A percentile compares a stretch with the other conserved stretches of the same genome.
Evolutionary conservation across 2,329 filamentous ascomycete species (phyloP).

Genomic region (Talaromyces sp.): DNA sequence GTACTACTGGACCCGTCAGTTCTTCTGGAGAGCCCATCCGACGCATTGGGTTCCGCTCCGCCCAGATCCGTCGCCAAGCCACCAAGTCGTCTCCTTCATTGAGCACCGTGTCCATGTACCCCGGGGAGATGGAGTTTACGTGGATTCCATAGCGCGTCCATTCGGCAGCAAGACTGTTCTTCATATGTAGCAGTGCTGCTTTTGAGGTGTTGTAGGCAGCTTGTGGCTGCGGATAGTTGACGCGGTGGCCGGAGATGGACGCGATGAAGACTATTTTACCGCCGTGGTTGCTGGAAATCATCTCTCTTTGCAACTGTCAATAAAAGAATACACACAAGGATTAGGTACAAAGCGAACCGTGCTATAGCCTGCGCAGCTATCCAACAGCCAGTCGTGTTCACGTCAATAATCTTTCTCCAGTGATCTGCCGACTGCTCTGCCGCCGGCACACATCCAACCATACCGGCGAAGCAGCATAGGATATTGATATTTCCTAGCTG

Average conservation of each 20-base stretch:
- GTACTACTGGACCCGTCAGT: constrained; percentile 57
- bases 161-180: constrained; percentile 64
- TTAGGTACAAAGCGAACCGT: constrained; percentile 26
- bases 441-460: constrained; percentile 60
- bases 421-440: constrained; percentile 55
- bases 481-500: constrained; percentile 51
- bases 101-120: constrained; percentile 73
- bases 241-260: constrained; percentile 63
- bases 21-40: constrained; percentile 63
- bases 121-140: constrained; percentile 66
- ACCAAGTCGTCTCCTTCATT: constrained; percentile 62
- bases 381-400: constrained; percentile 69
- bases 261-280: constrained; percentile 65
- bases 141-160: constrained; percentile 68
- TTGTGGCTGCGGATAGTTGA: constrained; percentile 71
- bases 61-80: constrained; percentile 53
- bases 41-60: constrained; percentile 56
- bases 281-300: constrained; percentile 48
- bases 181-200: constrained; percentile 60
- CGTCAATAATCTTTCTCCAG: constrained; percentile 62
- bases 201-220: constrained; percentile 69
- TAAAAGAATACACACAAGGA: background rate
- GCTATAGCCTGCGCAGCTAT: constrained; percentile 64
- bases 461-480: constrained; percentile 63
- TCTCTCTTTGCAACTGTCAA: constrained; percentile 33